Conservation (phyloP, 2,329 filamentous ascomycete genomes). For the Ceratocystis colombiana region DNA sequence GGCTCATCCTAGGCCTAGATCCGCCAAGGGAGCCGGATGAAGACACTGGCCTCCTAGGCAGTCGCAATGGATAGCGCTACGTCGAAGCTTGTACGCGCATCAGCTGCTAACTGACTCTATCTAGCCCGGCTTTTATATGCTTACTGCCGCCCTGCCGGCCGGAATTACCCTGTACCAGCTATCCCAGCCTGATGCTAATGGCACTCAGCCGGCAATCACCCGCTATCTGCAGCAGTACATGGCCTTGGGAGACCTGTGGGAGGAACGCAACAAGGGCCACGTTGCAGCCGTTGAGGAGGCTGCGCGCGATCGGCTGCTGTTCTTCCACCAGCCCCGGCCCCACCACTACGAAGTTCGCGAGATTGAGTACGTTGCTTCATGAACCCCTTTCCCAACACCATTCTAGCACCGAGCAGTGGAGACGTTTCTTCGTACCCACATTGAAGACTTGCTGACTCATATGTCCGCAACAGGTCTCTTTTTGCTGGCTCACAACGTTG, state of each 20-base stretch:
- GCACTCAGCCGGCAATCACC: slow-evolving; percentile 40
- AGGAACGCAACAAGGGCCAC: slow-evolving; percentile 44
- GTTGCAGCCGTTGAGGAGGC: slow-evolving; percentile 46
- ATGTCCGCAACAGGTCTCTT: slow-evolving; percentile 43
- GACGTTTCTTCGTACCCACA: no score
- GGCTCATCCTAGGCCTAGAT: background rate
- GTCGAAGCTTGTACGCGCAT: no score
- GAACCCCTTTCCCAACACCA: background rate
- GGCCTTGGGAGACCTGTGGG: slow-evolving; percentile 41
- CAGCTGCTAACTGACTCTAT: background rate
- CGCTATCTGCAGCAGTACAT: slow-evolving; percentile 40
- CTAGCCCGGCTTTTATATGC: slow-evolving; percentile 42
- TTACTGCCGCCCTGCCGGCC: slow-evolving; percentile 38
- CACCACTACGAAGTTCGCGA: slow-evolving; percentile 45
- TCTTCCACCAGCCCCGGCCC: slow-evolving; percentile 38
- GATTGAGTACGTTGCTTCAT: slow-evolving; percentile 43
- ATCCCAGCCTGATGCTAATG: slow-evolving; percentile 40
- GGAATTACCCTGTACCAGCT: slow-evolving; percentile 41
- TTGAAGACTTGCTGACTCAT: slow-evolving; percentile 8
- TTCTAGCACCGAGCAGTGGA: no score
- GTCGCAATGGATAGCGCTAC: no score
- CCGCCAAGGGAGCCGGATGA: background rate
- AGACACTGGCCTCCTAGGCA: no score
- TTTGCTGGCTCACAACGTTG: slow-evolving; percentile 42
- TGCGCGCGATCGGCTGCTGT: slow-evolving; percentile 47